Conservation (phyloP, 306 rosid genomes). For the Dryas drummondii region DNA sequence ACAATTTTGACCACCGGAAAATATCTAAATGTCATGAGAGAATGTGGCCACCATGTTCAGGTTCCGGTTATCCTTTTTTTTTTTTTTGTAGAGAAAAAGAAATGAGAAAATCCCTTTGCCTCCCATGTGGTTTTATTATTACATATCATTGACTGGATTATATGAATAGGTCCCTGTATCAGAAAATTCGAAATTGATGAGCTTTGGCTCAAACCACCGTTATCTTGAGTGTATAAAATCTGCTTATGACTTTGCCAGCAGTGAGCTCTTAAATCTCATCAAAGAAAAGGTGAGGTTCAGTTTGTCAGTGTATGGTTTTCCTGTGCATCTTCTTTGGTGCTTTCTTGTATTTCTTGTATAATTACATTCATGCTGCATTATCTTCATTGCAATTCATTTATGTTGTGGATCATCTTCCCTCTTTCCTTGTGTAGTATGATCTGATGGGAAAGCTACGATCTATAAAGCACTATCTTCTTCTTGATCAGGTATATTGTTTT, state of each 20-base stretch:
- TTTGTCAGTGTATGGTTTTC: conserved; percentile 16
- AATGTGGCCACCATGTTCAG: conserved; percentile 98
- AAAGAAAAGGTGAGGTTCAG: conserved; percentile 74
- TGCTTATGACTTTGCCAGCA: conserved; percentile 89
- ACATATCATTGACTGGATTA: conserved; percentile 29
- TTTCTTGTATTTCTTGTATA: conserved; percentile 17
- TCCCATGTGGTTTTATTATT: conserved; percentile 1
- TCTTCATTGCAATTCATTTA: neutral
- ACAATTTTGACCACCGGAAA: conserved; percentile 97
- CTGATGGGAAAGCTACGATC: conserved; percentile 86
- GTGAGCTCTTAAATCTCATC: conserved; percentile 88
- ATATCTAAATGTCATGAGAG: conserved; percentile 97
- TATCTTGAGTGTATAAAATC: conserved; percentile 93
- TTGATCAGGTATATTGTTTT: conserved; percentile 75
- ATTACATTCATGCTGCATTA: neutral
- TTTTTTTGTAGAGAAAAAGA: conserved; percentile 9
- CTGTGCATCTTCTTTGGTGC: conserved; percentile 5
- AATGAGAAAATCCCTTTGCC: neutral
- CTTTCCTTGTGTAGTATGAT: conserved; percentile 61
- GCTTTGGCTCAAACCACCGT: conserved; percentile 85
- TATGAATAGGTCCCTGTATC: conserved; percentile 74
- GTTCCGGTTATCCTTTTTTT: conserved; percentile 37
- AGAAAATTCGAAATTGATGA: conserved; percentile 77
- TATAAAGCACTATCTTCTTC: conserved; percentile 94
- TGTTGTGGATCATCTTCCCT: conserved; percentile 23